phyloP scores from a whole-genome alignment of 192 early-diverging fungal genomes.

The Lunasporangiospora selenospora region DNA sequence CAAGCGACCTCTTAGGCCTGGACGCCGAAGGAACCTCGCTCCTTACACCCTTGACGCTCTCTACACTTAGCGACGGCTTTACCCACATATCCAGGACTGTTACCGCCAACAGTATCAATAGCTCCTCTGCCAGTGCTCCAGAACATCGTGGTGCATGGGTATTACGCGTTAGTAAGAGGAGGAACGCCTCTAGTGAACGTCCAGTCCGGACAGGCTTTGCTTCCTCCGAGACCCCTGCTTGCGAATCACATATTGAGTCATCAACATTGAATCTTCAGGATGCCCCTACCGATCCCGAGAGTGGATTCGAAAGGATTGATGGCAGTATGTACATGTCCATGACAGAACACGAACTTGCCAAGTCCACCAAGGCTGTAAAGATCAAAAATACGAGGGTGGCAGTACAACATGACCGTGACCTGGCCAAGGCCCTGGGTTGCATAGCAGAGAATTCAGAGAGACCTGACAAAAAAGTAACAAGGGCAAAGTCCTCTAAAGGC shows the following conservation, averaged over 20 bases:
- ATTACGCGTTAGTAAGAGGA: slow-evolving; percentile 27
- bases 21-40: slow-evolving; percentile 1
- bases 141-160: slow-evolving; percentile 26
- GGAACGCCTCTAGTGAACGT: no score
- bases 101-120: slow-evolving; percentile 21
- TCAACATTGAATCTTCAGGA: no score
- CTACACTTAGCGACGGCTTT: slow-evolving; percentile 17
- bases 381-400: slow-evolving; percentile 35
- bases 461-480: slow-evolving; percentile 31
- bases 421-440: slow-evolving; percentile 17
- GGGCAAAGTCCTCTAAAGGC: no score
- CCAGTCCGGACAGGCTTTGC: no score
- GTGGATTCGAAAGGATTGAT: no score
- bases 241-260: no score
- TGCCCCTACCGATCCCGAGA: no score
- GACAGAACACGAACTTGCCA: slow-evolving; percentile 36
- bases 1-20: no score
- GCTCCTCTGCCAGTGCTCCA: slow-evolving; percentile 9
- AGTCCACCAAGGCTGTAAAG: slow-evolving; percentile 20
- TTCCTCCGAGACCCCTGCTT: no score
- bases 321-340: slow-evolving; percentile 23
- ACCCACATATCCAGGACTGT: slow-evolving; percentile 33
- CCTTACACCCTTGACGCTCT: slow-evolving; percentile 8
- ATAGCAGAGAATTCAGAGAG: slow-evolving; percentile 4
- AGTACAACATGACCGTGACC: slow-evolving; percentile 6